phyloP scores from a whole-genome alignment of 805 yeast species.

The Huiozyma naganishii region DNA sequence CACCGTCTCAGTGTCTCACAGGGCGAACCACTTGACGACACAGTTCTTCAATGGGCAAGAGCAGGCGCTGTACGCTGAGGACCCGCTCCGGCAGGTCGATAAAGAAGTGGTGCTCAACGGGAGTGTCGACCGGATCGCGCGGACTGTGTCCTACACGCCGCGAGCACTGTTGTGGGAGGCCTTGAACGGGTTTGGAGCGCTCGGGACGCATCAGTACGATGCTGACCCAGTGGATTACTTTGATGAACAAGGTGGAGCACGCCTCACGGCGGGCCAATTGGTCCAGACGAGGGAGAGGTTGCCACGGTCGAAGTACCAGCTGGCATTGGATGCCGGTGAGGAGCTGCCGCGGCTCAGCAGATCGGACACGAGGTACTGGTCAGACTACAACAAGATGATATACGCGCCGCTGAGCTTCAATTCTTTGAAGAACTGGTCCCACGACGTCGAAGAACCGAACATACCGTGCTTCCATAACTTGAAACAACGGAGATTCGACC shows the following conservation, averaged over 20 bases:
- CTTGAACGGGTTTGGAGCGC: slow-evolving; percentile 63
- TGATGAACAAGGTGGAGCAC: slow-evolving; percentile 3
- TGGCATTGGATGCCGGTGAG: slow-evolving; percentile 42
- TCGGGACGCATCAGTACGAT: slow-evolving; percentile 44
- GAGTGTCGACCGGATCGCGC: slow-evolving; percentile 29
- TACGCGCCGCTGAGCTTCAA: slow-evolving; percentile 52
- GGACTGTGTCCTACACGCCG: slow-evolving; percentile 61
- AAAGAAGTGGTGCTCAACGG: slow-evolving; percentile 39
- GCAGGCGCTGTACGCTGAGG: slow-evolving; percentile 38
- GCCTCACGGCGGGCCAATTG: slow-evolving; percentile 5
- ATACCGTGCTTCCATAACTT: slow-evolving; percentile 22
- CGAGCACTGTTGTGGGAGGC: slow-evolving; percentile 75
- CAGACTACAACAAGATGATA: slow-evolving; percentile 63
- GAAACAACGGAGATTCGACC: slow-evolving; percentile 29
- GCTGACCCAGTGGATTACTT: slow-evolving; percentile 15
- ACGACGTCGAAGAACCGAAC: slow-evolving; percentile 19
- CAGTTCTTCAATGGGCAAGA: slow-evolving; percentile 81
- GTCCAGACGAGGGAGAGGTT: slow-evolving; percentile 23
- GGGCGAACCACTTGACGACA: slow-evolving; percentile 63
- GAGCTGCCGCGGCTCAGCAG: slow-evolving; percentile 28
- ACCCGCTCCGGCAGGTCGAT: slow-evolving; percentile 22
- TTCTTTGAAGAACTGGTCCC: slow-evolving; percentile 49
- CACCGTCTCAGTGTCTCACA: slow-evolving; percentile 61
- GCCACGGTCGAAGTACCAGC: slow-evolving; percentile 50
- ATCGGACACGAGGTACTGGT: slow-evolving; percentile 55